Evolutionary conservation across 2,329 filamentous ascomycete genomes (phyloP).

Genomic region (Coniochaeta sp.): DNA sequence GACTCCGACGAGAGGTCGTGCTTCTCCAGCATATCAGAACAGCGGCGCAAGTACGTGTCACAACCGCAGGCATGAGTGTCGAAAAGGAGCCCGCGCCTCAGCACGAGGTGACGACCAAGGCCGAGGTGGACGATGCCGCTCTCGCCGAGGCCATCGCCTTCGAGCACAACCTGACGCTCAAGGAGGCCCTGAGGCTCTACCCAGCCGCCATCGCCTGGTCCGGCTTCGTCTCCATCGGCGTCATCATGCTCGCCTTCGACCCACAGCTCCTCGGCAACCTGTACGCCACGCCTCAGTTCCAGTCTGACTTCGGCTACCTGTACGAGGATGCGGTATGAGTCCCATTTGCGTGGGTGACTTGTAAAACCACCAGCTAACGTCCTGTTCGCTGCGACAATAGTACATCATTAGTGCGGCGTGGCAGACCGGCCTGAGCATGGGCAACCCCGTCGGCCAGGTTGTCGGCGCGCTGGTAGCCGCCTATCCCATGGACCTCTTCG

Average conservation of each 20-base stretch:
- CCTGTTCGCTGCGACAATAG: constrained; percentile 4
- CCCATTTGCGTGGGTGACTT: not conserved
- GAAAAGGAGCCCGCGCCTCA: not conserved
- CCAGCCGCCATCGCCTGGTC: constrained; percentile 46
- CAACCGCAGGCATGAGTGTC: not conserved
- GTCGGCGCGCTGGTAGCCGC: constrained; percentile 43
- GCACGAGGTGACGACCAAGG: not conserved
- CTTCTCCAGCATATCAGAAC: not conserved
- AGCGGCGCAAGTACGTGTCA: not conserved
- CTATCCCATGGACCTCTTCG: constrained; percentile 37
- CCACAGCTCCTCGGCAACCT: constrained; percentile 57
- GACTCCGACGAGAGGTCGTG: not conserved
- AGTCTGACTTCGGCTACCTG: constrained; percentile 45
- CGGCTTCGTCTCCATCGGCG: constrained; percentile 49
- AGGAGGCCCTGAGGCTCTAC: constrained; percentile 32
- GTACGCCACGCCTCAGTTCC: constrained; percentile 52
- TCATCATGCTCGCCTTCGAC: constrained; percentile 58
- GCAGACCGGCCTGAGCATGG: constrained; percentile 42
- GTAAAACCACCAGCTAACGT: not conserved
- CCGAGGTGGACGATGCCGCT: constrained; percentile 10
- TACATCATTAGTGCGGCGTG: constrained; percentile 34
- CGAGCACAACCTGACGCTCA: constrained; percentile 32
- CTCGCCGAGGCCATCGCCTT: constrained; percentile 28
- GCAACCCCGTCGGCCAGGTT: constrained; percentile 50
- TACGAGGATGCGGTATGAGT: constrained; percentile 29